Evolutionary conservation across 176 grass and related monocot species (phyloP), one percentile per base, ranked within the genome.

Genomic region (Lolium multiflorum): DNA sequence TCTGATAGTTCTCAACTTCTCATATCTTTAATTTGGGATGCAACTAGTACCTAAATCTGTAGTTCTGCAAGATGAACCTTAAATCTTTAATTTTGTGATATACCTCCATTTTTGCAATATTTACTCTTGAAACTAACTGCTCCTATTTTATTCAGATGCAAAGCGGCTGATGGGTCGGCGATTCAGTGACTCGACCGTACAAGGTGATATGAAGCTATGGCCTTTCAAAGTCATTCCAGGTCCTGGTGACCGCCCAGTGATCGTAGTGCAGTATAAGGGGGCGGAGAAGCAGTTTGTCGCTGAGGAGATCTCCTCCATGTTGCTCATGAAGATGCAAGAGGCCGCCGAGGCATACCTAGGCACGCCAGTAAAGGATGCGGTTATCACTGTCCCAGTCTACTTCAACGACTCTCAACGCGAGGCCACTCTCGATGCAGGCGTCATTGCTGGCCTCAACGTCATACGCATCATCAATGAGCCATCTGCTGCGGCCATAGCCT

Each of bases 151-250:
- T 74, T 74, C 71, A 74, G 71, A 74, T 4, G 44, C 71, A 50
- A 74, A 74, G 71, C 11, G 46, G 26, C 71, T 74, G 21, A 74
- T 74, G 2, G 71, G 71, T 2, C 71, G 13, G 6, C 12, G 71
- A 50, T 74, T 74, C 71, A 74, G 71, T 50, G 71, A 28, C n/a
- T 16, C 71, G 22, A 50, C 71, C 71, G 46, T 74, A 25, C 71
- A 74, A 74, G 47, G 71, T 50, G 71, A 74, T 74, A 26, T 74
- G 4, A 74, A 74, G 71, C 71, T 74, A 50, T 74, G 71, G 71
- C 71, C 71, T 50, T 74, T 74, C 46, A 74, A 74, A 74, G 71
- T 74, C 46, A 49, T 74, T 26, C 14, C 46, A 74, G 71, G 71
- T 50, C 71, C 46, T 10, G 21, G 46, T 8, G 21, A 74, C 22